These are phyloP conservation scores for Phlyctochytrium planicorne DNA, from an alignment of 192 early-diverging fungal genomes.

Conservation along the genomic window DNA sequence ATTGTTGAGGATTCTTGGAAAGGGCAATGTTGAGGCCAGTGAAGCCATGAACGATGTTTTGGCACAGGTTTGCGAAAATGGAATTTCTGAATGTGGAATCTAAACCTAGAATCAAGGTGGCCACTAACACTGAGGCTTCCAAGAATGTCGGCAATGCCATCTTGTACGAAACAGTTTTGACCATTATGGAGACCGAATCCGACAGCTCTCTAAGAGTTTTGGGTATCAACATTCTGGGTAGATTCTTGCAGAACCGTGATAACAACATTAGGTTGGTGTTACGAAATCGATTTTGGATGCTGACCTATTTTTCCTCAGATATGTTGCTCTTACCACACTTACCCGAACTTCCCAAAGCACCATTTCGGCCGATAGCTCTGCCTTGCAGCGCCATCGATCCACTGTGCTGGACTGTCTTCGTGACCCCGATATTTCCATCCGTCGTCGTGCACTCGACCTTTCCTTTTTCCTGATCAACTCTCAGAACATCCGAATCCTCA, in stretches of 20 bases:
- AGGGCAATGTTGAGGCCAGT: slow-evolving; percentile 76
- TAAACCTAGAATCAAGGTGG: slow-evolving; percentile 64
- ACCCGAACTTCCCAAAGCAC: slow-evolving; percentile 68
- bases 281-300: slow-evolving; percentile 15
- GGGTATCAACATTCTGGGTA: slow-evolving; percentile 96
- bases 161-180: slow-evolving; percentile 95
- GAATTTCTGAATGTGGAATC: slow-evolving; percentile 5
- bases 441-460: slow-evolving; percentile 92
- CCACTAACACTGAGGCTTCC: slow-evolving; percentile 87
- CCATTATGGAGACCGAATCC: slow-evolving; percentile 92
- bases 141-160: slow-evolving; percentile 99
- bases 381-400: slow-evolving; percentile 95
- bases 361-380: slow-evolving; percentile 82
- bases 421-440: slow-evolving; percentile 95
- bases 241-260: slow-evolving; percentile 91
- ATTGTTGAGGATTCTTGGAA: slow-evolving; percentile 80
- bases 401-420: slow-evolving; percentile 94
- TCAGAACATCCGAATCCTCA: slow-evolving; percentile 88
- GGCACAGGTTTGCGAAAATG: slow-evolving; percentile 62
- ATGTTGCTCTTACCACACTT: slow-evolving; percentile 97
- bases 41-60: slow-evolving; percentile 97
- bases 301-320: slow-evolving; percentile 45
- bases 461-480: slow-evolving; percentile 95
- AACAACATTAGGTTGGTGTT: slow-evolving; percentile 88
- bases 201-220: slow-evolving; percentile 88